Evolutionary conservation across 1,139 yeast species (phyloP).

Genomic region (Lizanozyma gosingica): DNA sequence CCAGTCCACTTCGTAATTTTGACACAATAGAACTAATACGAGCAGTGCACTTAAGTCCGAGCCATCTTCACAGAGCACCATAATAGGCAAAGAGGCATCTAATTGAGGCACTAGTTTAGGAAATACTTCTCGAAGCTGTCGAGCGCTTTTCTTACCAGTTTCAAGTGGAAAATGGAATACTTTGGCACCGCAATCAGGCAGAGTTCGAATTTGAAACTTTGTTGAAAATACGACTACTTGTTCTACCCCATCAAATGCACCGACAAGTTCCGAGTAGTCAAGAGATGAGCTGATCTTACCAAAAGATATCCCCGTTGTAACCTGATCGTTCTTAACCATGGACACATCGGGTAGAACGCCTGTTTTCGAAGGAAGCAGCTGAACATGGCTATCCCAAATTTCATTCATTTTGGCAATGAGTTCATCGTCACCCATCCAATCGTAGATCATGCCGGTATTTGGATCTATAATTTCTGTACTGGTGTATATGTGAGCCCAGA

Average conservation of each 20-base stretch:
- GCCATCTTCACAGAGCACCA: slow-evolving; percentile 57
- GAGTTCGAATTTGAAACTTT: slow-evolving; percentile 7
- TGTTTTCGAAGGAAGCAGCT: not conserved
- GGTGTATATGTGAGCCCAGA: slow-evolving; percentile 38
- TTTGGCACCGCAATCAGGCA: slow-evolving; percentile 2
- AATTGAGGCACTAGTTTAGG: slow-evolving; percentile 24
- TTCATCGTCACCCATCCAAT: slow-evolving; percentile 23
- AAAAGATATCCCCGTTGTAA: slow-evolving; percentile 5
- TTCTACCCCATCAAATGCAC: not conserved
- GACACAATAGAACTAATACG: slow-evolving; percentile 42
- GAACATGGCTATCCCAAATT: slow-evolving; percentile 1
- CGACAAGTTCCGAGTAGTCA: not conserved
- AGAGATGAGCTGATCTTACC: not conserved
- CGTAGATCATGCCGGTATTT: slow-evolving; percentile 23
- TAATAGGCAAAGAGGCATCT: slow-evolving; percentile 8
- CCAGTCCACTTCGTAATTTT: slow-evolving; percentile 38
- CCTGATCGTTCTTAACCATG: slow-evolving; percentile 16
- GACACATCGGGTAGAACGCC: slow-evolving; percentile 1
- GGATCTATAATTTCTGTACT: slow-evolving; percentile 21
- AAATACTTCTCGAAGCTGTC: slow-evolving; percentile 36
- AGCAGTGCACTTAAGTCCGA: slow-evolving; percentile 60
- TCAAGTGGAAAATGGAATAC: slow-evolving; percentile 20
- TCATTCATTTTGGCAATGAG: slow-evolving; percentile 11
- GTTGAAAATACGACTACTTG: slow-evolving; percentile 1
- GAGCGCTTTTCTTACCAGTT: slow-evolving; percentile 56